phyloP scores from a whole-genome alignment of 768 basidiomycete species.

The Lactarius trivialis region DNA sequence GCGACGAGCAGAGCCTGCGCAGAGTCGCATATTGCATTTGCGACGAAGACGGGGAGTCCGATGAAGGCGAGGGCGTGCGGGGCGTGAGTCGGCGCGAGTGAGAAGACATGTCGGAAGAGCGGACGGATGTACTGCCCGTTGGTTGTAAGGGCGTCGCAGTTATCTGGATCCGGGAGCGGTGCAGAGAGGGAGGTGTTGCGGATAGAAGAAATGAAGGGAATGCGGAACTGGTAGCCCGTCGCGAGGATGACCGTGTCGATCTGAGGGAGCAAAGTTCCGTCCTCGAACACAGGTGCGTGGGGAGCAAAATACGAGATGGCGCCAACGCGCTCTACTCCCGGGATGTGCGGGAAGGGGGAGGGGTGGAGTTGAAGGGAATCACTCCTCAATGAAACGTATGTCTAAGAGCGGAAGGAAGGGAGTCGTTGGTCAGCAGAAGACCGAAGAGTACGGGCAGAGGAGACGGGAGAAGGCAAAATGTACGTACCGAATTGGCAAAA shows the following conservation, averaged over 20 bases:
- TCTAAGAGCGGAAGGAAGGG: slow-evolving; percentile 24
- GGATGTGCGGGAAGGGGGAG: slow-evolving; percentile 6
- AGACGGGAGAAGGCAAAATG: slow-evolving; percentile 29
- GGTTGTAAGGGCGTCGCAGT: slow-evolving; percentile 32
- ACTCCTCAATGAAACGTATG: slow-evolving; percentile 33
- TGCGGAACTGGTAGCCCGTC: slow-evolving; percentile 48
- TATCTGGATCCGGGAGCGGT: slow-evolving; percentile 1
- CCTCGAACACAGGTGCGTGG: slow-evolving; percentile 38
- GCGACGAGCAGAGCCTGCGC: slow-evolving; percentile 46
- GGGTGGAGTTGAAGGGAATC: slow-evolving; percentile 16
- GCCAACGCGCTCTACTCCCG: slow-evolving; percentile 29
- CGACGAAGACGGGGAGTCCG: slow-evolving; percentile 43
- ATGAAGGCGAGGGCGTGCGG: slow-evolving; percentile 49
- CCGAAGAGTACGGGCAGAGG: slow-evolving; percentile 1
- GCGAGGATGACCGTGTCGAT: slow-evolving; percentile 37
- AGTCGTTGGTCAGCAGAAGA: neutral
- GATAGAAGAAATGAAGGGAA: slow-evolving; percentile 40
- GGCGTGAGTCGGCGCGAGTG: slow-evolving; percentile 40
- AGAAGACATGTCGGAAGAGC: slow-evolving; percentile 47
- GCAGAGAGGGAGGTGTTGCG: slow-evolving; percentile 24
- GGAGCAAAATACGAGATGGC: slow-evolving; percentile 45
- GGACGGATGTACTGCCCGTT: slow-evolving; percentile 53
- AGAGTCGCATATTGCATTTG: slow-evolving; percentile 43
- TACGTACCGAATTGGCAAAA: slow-evolving; percentile 41
- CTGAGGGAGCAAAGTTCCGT: neutral